Base-by-base conservation (phyloP, 306 rosid species). In the Mimosa bimucronata region DNA sequence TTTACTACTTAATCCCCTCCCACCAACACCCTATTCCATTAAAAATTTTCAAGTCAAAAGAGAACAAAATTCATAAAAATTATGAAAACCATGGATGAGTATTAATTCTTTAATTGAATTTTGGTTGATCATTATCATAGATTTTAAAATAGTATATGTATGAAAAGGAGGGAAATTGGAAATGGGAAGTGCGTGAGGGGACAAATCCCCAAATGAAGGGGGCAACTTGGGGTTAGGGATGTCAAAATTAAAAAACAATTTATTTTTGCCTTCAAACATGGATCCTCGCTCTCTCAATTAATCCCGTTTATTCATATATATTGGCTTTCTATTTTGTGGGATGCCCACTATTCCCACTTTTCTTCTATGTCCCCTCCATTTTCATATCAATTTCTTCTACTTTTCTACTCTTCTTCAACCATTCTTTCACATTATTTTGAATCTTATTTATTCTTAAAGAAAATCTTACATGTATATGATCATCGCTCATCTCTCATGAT, bases 151-250 rank as follows among this genome's bases (percentile, higher is more conserved):
- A 0, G 66, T 2, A 15, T 34, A 34, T 34, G 64, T 5, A 18
- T 9, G 25, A 30, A 70, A 30, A 71, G 4, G 30, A 0, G 23
- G 23, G 41, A 37, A 66, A 2, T 9, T 25, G 73, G 79, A 78
- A 65, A 2, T 9, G 25, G 73, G 79, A 78, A 65, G 53, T 45
- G 53, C 61, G 46, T 30, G 71, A 38, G 50, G 65, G 19, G 75
- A 89, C 91, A 88, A 83, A 79, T 81, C 87, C 90, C 93, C 78
- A 76, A 77, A 73, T 71, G 30, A 77, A 76, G 41, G 91, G 89
- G 40, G 79, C 88, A 61, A 83, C 81, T 86, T 77, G 86, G 75
- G 79, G 65, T 71, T 84, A 68, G 79, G 58, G 64, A 53, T 40
- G 34, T 67, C 10, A 44, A 29, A 3, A 34, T 34, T 34, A 2